Conservation (phyloP, 2,329 filamentous ascomycete genomes). For the Pseudopyricularia cyperi region DNA sequence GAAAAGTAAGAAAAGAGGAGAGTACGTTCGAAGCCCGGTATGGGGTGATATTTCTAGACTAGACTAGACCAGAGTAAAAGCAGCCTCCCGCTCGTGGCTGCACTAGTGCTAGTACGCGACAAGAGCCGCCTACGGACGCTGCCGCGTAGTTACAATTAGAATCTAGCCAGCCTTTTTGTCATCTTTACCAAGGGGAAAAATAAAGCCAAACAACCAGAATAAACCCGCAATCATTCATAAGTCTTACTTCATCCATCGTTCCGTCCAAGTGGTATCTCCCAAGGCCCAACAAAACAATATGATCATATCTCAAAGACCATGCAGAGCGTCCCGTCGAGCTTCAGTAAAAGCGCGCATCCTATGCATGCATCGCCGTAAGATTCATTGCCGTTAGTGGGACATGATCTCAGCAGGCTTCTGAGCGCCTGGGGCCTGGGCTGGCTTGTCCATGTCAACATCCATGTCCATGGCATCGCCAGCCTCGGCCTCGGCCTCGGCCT, state of each 20-base stretch:
- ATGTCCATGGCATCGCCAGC: constrained; percentile 22
- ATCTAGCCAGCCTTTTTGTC: background rate
- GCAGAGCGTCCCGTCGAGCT: background rate
- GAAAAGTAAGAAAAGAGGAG: too few relatives aligned
- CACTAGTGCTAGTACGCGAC: too few relatives aligned
- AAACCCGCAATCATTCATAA: background rate
- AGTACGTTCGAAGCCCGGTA: too few relatives aligned
- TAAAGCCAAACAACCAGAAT: background rate
- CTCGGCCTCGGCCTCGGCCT: constrained; percentile 14
- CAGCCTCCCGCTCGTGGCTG: too few relatives aligned
- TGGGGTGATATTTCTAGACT: too few relatives aligned
- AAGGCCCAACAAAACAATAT: background rate
- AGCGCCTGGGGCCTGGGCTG: constrained; percentile 2
- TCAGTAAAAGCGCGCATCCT: background rate
- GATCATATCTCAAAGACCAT: background rate
- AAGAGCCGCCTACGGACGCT: too few relatives aligned
- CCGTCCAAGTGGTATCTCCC: background rate
- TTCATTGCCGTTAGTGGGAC: constrained; percentile 10
- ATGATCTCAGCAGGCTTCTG: constrained; percentile 13
- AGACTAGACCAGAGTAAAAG: too few relatives aligned
- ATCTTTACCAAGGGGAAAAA: background rate
- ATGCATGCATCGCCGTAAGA: background rate
- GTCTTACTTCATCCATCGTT: constrained; percentile 3
- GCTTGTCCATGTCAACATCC: constrained; percentile 14
- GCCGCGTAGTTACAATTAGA: background rate